phyloP scores from a whole-genome alignment of 2,329 filamentous ascomycete genomes.

The Aspergillus sp. region DNA sequence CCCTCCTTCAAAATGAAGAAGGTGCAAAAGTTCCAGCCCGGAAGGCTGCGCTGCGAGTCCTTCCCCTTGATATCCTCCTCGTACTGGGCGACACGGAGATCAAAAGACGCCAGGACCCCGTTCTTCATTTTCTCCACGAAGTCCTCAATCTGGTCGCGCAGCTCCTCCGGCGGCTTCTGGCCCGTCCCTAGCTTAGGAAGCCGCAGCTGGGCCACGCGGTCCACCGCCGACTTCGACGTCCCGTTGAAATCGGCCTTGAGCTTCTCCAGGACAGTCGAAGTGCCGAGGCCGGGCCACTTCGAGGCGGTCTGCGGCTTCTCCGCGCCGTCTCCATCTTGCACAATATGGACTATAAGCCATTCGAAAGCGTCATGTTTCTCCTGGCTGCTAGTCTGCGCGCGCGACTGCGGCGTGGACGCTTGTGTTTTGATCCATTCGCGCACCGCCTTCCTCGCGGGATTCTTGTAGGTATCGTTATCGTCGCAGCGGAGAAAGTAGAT shows the following conservation, averaged over 20 bases:
- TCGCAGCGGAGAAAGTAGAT: constrained; percentile 83
- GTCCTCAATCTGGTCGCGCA: constrained; percentile 73
- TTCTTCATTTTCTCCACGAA: constrained; percentile 78
- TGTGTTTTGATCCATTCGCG: constrained; percentile 85
- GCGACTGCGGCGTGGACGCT: constrained; percentile 47
- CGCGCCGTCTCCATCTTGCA: constrained; percentile 62
- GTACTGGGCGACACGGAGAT: constrained; percentile 82
- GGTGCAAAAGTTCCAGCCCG: constrained; percentile 98
- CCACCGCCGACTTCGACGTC: constrained; percentile 59
- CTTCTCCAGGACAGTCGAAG: constrained; percentile 80
- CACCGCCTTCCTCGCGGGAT: constrained; percentile 63
- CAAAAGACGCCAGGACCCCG: constrained; percentile 80
- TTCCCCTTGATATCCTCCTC: constrained; percentile 96
- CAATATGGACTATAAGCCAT: constrained; percentile 88
- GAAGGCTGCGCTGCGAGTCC: constrained; percentile 73
- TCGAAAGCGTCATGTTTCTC: constrained; percentile 96
- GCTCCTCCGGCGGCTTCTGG: constrained; percentile 72
- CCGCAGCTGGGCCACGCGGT: constrained; percentile 77
- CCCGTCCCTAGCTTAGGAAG: constrained; percentile 46
- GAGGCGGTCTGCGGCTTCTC: constrained; percentile 59
- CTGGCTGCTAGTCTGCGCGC: constrained; percentile 49
- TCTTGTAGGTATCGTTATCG: constrained; percentile 90
- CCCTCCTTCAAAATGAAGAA: constrained; percentile 98
- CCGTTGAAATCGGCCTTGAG: constrained; percentile 83
- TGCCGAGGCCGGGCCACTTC: constrained; percentile 63